Evolutionary conservation across 176 grass and related monocot genomes (phyloP).

Genomic region (Oropetium thomaeum): DNA sequence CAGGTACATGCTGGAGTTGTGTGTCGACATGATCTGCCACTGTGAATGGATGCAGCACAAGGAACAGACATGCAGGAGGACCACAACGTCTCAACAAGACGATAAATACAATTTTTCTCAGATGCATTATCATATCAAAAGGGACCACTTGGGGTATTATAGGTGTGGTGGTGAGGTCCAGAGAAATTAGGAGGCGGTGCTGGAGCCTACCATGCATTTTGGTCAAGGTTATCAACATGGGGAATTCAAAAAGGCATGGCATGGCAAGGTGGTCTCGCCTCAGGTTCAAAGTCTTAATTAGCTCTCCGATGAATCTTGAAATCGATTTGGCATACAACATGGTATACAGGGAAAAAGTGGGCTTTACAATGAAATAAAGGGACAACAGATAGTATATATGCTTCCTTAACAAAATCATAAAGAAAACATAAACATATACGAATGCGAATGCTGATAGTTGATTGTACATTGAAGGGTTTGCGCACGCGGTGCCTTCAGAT

Average conservation of each 20-base stretch:
- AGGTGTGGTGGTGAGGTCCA: slow-evolving; percentile 37
- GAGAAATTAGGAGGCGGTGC: not conserved
- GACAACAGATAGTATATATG: not conserved
- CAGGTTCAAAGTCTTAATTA: not conserved
- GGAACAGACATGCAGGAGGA: slow-evolving; percentile 33
- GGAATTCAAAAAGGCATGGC: slow-evolving; percentile 4
- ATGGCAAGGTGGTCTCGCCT: not conserved
- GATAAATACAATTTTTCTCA: not conserved
- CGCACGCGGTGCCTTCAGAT: not conserved
- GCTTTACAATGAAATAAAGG: not conserved
- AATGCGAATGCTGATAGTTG: not conserved
- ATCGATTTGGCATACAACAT: not conserved
- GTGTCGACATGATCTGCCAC: slow-evolving; percentile 17
- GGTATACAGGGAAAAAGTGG: not conserved
- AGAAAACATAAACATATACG: not conserved
- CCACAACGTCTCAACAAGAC: slow-evolving; percentile 10
- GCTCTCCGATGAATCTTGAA: not conserved
- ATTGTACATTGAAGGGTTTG: not conserved
- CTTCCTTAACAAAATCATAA: not conserved
- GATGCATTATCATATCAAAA: not conserved
- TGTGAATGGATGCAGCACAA: not conserved
- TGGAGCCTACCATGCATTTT: slow-evolving; percentile 12
- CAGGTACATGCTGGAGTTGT: not conserved
- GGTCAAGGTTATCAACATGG: not conserved
- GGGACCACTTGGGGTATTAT: slow-evolving; percentile 31